Conservation (phyloP, 139 green algal genomes). For the Axilococcus clingmanii region DNA sequence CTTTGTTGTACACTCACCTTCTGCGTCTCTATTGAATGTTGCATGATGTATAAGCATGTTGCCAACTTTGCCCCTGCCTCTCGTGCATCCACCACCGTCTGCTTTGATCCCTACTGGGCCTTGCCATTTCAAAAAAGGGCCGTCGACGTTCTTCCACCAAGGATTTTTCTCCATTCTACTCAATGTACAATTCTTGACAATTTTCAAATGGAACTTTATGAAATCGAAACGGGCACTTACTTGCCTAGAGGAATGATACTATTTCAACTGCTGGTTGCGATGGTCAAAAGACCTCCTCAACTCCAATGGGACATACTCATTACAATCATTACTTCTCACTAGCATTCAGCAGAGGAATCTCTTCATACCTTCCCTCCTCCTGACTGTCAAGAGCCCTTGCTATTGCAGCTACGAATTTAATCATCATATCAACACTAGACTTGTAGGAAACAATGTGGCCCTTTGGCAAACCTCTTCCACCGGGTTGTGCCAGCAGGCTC, state of each 20-base stretch:
- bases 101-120: conserved; percentile 74
- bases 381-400: no score
- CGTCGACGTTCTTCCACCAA: conserved; percentile 66
- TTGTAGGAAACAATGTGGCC: conserved; percentile 14
- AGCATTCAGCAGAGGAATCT: no score
- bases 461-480: conserved; percentile 8
- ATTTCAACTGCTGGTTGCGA: no score
- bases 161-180: conserved; percentile 77
- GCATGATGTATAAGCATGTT: conserved; percentile 74
- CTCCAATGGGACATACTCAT: no score
- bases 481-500: conserved; percentile 4
- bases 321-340: no score
- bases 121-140: conserved; percentile 56
- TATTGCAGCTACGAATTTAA: no score
- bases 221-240: no score
- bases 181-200: no score
- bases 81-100: conserved; percentile 75
- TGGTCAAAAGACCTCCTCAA: no score
- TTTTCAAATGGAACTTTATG: no score
- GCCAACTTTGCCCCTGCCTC: conserved; percentile 65
- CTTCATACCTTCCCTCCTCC: no score
- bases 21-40: conserved; percentile 50
- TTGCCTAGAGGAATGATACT: no score
- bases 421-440: conserved; percentile 1
- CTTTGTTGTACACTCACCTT: conserved; percentile 26